Percentiles rank a stretch among this genome's conserved stretches.
These are phyloP conservation scores for Canavalia gladiata DNA, from an alignment of 306 rosid genomes.

Conservation along the genomic window DNA sequence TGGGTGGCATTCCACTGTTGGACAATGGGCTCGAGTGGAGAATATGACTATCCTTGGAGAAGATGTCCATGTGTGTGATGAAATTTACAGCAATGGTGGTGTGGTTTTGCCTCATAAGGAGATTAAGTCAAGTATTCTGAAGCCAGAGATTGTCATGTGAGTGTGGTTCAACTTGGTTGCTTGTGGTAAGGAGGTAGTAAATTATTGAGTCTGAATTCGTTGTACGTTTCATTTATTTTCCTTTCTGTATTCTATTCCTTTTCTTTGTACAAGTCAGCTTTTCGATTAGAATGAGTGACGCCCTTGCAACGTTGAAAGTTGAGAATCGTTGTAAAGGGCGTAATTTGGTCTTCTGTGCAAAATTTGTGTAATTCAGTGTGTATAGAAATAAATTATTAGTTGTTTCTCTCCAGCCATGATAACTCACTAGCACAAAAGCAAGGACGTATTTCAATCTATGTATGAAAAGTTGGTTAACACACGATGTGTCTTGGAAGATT, in stretches of 20 bases:
- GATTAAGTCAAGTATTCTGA: conserved; percentile 91
- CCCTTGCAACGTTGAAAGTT: conserved; percentile 36
- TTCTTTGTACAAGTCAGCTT: conserved; percentile 47
- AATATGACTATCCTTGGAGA: conserved; percentile 97
- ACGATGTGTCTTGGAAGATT: background rate
- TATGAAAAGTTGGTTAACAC: background rate
- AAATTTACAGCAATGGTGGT: conserved; percentile 92
- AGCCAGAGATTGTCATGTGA: conserved; percentile 98
- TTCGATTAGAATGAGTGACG: conserved; percentile 48
- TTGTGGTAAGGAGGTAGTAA: conserved; percentile 46
- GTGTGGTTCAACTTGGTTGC: conserved; percentile 39
- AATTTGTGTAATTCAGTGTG: conserved; percentile 50
- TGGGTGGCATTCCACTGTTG: conserved; percentile 97
- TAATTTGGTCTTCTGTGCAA: conserved; percentile 49
- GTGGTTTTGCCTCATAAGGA: conserved; percentile 99
- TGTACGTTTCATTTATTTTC: conserved; percentile 34
- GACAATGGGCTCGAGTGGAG: conserved; percentile 97
- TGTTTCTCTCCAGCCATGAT: conserved; percentile 17
- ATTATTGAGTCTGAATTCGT: conserved; percentile 44
- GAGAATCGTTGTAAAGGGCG: conserved; percentile 47
- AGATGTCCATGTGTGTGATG: conserved; percentile 94
- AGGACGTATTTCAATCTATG: conserved; percentile 10
- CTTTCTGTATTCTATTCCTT: conserved; percentile 27
- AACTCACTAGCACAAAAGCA: conserved; percentile 17
- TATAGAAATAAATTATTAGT: conserved; percentile 49